Percentiles rank a stretch among this genome's conserved stretches.
Conservation (phyloP, 1,284 basidiomycete species). For the Polyporus tsugae region DNA sequence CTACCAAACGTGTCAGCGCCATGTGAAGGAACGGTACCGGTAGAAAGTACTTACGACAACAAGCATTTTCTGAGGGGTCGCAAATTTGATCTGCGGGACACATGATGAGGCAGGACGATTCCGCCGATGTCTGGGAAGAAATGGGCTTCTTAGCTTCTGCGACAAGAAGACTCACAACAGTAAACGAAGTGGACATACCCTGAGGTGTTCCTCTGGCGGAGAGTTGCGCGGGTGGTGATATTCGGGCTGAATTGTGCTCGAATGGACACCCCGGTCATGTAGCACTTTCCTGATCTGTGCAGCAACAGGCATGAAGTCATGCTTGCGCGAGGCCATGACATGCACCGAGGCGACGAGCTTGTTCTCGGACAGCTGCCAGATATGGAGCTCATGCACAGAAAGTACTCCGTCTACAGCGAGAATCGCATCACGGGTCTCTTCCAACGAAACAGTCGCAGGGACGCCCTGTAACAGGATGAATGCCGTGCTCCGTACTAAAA, state of each 20-base stretch:
- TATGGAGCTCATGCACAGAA: constrained; percentile 94
- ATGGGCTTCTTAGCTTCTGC: constrained; percentile 31
- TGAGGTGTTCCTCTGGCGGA: constrained; percentile 55
- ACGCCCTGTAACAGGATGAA: constrained; percentile 98
- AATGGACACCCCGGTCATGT: constrained; percentile 94
- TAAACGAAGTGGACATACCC: constrained; percentile 45
- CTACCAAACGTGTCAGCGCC: constrained; percentile 39
- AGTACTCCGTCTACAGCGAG: constrained; percentile 86
- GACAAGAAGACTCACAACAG: constrained; percentile 38
- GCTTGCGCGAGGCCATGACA: constrained; percentile 82
- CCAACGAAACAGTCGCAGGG: constrained; percentile 88
- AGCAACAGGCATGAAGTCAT: constrained; percentile 93
- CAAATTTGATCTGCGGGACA: constrained; percentile 73
- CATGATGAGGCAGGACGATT: constrained; percentile 48
- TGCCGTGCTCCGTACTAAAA: constrained; percentile 87
- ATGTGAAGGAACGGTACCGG: constrained; percentile 12
- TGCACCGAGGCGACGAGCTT: constrained; percentile 98
- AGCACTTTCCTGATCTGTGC: constrained; percentile 84
- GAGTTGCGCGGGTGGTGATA: constrained; percentile 57
- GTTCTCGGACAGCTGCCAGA: constrained; percentile 92
- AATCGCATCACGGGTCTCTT: constrained; percentile 85
- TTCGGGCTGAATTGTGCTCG: constrained; percentile 89
- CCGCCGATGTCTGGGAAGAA: constrained; percentile 38
- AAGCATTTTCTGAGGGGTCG: constrained; percentile 74
- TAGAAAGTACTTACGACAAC: constrained; percentile 72